Evolutionary conservation across 805 yeast genomes (phyloP).

Genomic region (Candida tallmaniae): DNA sequence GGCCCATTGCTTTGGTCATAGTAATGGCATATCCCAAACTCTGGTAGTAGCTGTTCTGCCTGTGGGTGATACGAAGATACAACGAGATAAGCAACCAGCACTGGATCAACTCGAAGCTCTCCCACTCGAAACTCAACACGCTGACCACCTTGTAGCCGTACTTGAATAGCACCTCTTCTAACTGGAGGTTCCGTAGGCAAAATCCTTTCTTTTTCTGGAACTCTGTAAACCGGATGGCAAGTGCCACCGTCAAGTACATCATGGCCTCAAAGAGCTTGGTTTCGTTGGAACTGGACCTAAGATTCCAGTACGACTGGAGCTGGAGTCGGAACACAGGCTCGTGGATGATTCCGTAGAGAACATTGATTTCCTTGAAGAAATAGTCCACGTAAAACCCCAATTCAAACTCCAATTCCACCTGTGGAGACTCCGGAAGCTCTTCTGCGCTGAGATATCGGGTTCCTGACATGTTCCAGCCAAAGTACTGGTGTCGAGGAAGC

Average conservation of each 20-base stretch:
- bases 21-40: constrained; percentile 32
- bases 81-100: constrained; percentile 35
- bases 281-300: constrained; percentile 12
- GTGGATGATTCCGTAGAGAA: constrained; percentile 49
- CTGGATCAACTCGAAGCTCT: constrained; percentile 39
- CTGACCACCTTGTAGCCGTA: constrained; percentile 28
- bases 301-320: constrained; percentile 26
- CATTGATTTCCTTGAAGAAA: constrained; percentile 49
- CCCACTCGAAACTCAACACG: constrained; percentile 38
- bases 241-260: constrained; percentile 44
- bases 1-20: constrained; percentile 37
- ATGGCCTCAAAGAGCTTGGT: constrained; percentile 48
- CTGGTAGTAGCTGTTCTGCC: constrained; percentile 32
- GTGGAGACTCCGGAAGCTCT: constrained; percentile 30
- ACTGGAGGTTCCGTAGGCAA: constrained; percentile 17
- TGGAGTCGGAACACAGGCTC: constrained; percentile 52
- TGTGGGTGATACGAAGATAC: constrained; percentile 33
- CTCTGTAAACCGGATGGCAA: constrained; percentile 50
- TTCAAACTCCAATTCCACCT: constrained; percentile 15
- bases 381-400: constrained; percentile 25
- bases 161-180: constrained; percentile 33
- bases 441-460: constrained; percentile 41
- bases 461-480: constrained; percentile 67
- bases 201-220: constrained; percentile 28
- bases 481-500: constrained; percentile 55